A percentile compares a stretch with the other conserved stretches of the same genome.
Conservation (phyloP, 768 basidiomycete species). For the Rubroboletus pulcherrimus region DNA sequence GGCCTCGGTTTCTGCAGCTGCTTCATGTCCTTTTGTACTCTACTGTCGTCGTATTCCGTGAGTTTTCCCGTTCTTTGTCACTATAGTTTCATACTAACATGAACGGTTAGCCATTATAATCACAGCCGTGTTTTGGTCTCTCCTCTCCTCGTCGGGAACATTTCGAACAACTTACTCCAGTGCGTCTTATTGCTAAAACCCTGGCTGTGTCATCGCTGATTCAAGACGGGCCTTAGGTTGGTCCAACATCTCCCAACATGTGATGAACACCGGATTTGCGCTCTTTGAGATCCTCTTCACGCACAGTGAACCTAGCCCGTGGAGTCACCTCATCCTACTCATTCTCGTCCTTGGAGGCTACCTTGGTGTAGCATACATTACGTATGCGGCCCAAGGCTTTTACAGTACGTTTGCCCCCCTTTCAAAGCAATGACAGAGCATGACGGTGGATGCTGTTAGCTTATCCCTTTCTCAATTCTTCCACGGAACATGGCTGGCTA, state of each 20-base stretch:
- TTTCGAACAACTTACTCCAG: constrained; percentile 39
- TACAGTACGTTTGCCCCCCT: constrained; percentile 47
- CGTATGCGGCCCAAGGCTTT: constrained; percentile 53
- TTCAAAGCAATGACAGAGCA: not conserved
- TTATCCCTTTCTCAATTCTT: constrained; percentile 63
- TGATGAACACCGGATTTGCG: constrained; percentile 53
- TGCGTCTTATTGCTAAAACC: constrained; percentile 24
- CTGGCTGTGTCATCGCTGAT: not conserved
- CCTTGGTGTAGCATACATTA: constrained; percentile 67
- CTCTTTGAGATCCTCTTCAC: constrained; percentile 58
- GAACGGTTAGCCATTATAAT: constrained; percentile 53
- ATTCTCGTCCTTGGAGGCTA: constrained; percentile 53
- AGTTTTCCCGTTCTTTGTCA: constrained; percentile 24
- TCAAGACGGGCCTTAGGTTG: constrained; percentile 40
- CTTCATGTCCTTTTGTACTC: constrained; percentile 52
- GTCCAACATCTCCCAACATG: constrained; percentile 57
- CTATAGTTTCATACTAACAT: not conserved
- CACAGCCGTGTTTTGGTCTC: constrained; percentile 59
- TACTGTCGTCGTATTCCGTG: constrained; percentile 55
- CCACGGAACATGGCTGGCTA: constrained; percentile 38
- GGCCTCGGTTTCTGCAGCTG: constrained; percentile 53
- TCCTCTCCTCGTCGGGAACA: constrained; percentile 42
- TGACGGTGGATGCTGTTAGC: constrained; percentile 36
- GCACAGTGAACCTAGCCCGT: constrained; percentile 48
- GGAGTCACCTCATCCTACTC: constrained; percentile 45